Base-by-base conservation (phyloP, 2,329 filamentous ascomycete genomes). In the Cladosporium sp. region DNA sequence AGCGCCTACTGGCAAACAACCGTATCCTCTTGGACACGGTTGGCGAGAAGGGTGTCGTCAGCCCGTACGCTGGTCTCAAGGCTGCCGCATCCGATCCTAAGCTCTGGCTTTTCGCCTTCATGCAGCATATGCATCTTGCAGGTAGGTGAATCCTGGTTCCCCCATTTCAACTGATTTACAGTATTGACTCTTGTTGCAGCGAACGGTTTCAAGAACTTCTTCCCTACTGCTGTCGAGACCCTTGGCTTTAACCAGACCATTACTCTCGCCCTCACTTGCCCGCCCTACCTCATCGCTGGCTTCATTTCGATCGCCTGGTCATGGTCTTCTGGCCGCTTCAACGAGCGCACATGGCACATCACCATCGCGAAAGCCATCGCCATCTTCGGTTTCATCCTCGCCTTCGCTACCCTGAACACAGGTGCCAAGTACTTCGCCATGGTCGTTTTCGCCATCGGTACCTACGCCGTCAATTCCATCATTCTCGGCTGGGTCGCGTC, bases 91-190 rank as follows among this genome's bases (percentile, higher is more conserved):
- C 71, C 14, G 85, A 87, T 66, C 82, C 80, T 69, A 78, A 83
- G 62, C 80, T 84, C 0, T 86, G 83, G 80, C 72, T 86, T 3
- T 82, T 85, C 67, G 81, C 80, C 5, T 75, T 85, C 40, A 85
- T 86, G 83, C 82, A 85, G 69, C 85, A 85, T 72, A 82, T 85
- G 71, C 83, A 86, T 71, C 74, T 85, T 14, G 82, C 81, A 0
- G 83, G 23, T 26, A 26, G 23, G 23, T 26, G 23, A 26, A 26
- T 26, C 23, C 23, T 26, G 23, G 23, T 26, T 26, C 23, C 23
- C 23, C 23, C 23, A 26, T 26, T 26, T 26, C 23, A 26, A 26
- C 23, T 26, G 23, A 26, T 26, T 26, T 3, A 26, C 23, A 26
- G 23, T 26, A 1, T 3, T 26, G 23, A 26, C 23, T 26, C 23